Evolutionary conservation across 1,284 basidiomycete species (phyloP).

Genomic region (Irpex sp.): DNA sequence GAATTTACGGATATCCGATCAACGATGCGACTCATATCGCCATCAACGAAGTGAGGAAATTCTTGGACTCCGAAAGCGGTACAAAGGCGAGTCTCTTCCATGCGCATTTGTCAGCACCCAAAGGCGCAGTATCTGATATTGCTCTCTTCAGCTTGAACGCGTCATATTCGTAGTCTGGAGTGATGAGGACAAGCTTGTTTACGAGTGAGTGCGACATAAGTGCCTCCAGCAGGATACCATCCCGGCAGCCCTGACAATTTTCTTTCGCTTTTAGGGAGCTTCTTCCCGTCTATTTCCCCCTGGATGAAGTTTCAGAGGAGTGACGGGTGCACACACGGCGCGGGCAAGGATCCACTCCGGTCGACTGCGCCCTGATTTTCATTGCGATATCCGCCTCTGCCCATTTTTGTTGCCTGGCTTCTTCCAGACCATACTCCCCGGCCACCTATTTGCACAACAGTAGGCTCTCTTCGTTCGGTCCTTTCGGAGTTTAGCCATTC

Average conservation of each 20-base stretch:
- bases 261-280: slow-evolving; percentile 37
- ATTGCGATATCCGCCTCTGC: background rate
- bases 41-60: slow-evolving; percentile 52
- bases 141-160: slow-evolving; percentile 52
- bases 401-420: background rate
- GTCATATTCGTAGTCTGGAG: slow-evolving; percentile 75
- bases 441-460: background rate
- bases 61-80: slow-evolving; percentile 51
- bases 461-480: background rate
- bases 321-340: background rate
- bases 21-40: slow-evolving; percentile 69
- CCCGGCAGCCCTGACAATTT: slow-evolving; percentile 2
- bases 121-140: background rate
- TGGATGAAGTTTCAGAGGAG: slow-evolving; percentile 13
- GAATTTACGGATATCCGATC: slow-evolving; percentile 78
- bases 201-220: slow-evolving; percentile 47
- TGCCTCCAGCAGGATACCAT: background rate
- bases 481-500: too few species aligned
- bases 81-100: slow-evolving; percentile 38
- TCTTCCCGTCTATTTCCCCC: slow-evolving; percentile 63
- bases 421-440: background rate
- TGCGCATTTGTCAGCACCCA: background rate
- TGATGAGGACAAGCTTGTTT: slow-evolving; percentile 57
- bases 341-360: background rate
- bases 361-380: background rate